Percentiles rank a stretch among this genome's conserved stretches.
These are phyloP conservation scores for Strombidium stylifer DNA, from an alignment of 73 alveolate species.

Conservation along the genomic window DNA sequence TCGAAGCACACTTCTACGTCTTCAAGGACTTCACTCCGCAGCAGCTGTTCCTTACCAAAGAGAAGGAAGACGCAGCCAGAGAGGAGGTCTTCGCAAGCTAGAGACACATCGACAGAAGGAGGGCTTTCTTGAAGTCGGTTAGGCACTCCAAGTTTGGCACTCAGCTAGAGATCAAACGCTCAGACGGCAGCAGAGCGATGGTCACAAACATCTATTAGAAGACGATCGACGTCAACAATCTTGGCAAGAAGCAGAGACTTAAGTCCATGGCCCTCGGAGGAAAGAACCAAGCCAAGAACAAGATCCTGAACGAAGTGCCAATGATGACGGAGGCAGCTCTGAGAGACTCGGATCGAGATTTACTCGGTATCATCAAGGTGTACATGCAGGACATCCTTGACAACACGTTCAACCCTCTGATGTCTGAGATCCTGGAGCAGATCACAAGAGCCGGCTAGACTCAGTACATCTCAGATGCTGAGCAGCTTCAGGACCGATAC, in stretches of 20 bases:
- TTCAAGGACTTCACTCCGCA: constrained; percentile 70
- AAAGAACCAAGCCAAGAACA: constrained; percentile 3
- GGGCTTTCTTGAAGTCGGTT: neutral
- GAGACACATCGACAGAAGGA: neutral
- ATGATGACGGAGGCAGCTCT: constrained; percentile 5
- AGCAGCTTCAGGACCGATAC: constrained; percentile 59
- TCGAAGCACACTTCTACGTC: constrained; percentile 62
- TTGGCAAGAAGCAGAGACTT: neutral
- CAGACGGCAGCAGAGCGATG: constrained; percentile 15
- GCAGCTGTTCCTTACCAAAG: constrained; percentile 12
- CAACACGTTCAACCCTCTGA: constrained; percentile 56
- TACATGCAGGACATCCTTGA: constrained; percentile 52
- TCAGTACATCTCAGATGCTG: too few relatives aligned
- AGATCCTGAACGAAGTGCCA: too few relatives aligned
- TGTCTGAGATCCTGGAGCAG: constrained; percentile 54
- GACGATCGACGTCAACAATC: constrained; percentile 10
- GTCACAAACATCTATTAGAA: constrained; percentile 16
- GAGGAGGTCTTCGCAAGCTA: constrained; percentile 1
- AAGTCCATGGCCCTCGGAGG: constrained; percentile 5
- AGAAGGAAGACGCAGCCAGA: constrained; percentile 2
- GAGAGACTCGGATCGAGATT: neutral
- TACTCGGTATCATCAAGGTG: neutral
- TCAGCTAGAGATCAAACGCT: constrained; percentile 3
- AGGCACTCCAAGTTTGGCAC: constrained; percentile 35
- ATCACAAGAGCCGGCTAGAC: constrained; percentile 33